Base-by-base conservation (phyloP, 345 rosid species). In the Acer saccharum region DNA sequence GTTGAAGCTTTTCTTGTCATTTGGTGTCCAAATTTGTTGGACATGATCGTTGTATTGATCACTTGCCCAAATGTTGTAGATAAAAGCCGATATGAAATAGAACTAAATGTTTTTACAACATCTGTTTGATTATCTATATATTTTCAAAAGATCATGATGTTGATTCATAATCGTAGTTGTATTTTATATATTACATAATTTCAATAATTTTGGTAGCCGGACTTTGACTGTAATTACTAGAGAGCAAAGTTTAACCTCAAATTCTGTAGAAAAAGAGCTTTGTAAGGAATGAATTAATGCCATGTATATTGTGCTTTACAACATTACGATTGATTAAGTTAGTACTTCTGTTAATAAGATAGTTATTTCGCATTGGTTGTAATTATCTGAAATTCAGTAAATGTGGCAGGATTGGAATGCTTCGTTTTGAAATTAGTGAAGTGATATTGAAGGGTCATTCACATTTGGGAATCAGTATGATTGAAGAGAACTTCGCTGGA, bases 331-430 rank as follows among this genome's bases (percentile, higher is more conserved):
- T n/a, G n/a, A n/a, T 25, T 1, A 25, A 72, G 11, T 16, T 44
- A 17, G 58, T 44, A 25, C 7, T 21, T 43, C 1, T 25, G 55
- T 62, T 14, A 14, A 43, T 75, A 7, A 11, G 18, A 3, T 13
- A 13, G 54, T 52, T 35, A 21, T 43, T 20, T 54, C 1, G 17
- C 35, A 14, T 65, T 52, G 63, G 16, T 67, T 76, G 17, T 13
- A 35, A 23, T 65, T 13, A 68, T 39, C 21, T 78, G 55, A 48
- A 39, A 13, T 61, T 2, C 58, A 17, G 55, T 27, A 54, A 75
- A 68, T 48, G 46, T 86, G 76, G 77, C 88, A 81, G 86, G 88
- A 61, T 75, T 76, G 85, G 79, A 46, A 74, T 80, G 78, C 64
- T 48, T 81, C 76, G 17, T 68, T 80, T 77, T 57, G 80, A 80